Base-by-base conservation (phyloP, 2,329 filamentous ascomycete genomes). In the Tolypocladium tropicale region DNA sequence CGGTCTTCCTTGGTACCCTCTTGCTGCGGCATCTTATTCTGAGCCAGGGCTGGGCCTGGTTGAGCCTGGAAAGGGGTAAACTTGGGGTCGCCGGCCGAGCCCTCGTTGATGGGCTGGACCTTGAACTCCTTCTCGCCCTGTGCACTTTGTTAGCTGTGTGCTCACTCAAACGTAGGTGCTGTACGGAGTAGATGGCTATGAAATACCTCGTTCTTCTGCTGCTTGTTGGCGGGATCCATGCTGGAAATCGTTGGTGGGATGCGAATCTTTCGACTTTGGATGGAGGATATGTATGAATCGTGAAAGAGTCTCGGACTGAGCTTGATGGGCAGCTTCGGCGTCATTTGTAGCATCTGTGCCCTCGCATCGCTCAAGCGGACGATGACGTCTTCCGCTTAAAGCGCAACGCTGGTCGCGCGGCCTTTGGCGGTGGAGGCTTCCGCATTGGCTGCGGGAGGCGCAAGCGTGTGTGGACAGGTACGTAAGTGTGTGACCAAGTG, bases 1-100 rank as follows among this genome's bases (percentile, higher is more conserved):
- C 86, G 80, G 65, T 90, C 86, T 68, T 88, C 85, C 71, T 86
- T 87, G 57, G 79, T 82, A 18, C 82, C 83, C 72, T 85, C 81
- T 53, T 78, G 67, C 36, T 71, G 70, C 18, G 77, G 76, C 72
- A 83, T n/a, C n/a, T n/a, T 77, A 58, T 78, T 74, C 59, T 81
- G 70, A 21, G 79, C 74, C 30, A 83, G 63, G 32, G 73, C 82
- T 18, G 83, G 83, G 36, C 83, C 83, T 14, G 82, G 83, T 53
- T 79, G 73, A 21, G 82, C 82, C 56, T 77, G 67, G 65, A 79
- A 76, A 37, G 79, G 74, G 55, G 75, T 72, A 64, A 82, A 77
- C 67, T 77, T 76, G 64, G 72, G 65, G 67, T 78, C 71, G 62
- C 69, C 63, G 34, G 2, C 12, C 36, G 10, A 18, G 36, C 23